Base-by-base conservation (phyloP, 78 protist species). In the Protostelium mycophagum region DNA sequence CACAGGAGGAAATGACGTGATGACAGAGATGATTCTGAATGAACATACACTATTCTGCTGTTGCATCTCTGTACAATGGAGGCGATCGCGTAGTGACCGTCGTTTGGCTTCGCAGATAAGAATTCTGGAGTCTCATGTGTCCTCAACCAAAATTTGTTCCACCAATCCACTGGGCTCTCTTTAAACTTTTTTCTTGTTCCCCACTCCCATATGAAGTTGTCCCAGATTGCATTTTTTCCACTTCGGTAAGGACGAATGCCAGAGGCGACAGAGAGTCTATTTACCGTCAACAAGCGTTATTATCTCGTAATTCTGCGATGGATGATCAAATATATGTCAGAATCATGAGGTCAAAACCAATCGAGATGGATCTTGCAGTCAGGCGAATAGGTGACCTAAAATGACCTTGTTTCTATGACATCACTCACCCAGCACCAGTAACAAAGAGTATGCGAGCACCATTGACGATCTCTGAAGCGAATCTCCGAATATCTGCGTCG, bases 121-220 rank as follows among this genome's bases (percentile, higher is more conserved):
- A 84, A 92, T 37, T 92, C 91, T 86, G 63, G 90, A 29, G 89
- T 92, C 85, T 92, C 94, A 63, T 92, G 94, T 34, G 94, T 88
- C 9, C 38, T 1, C 31, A 84, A 37, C 87, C 87, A 89, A 86
- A 90, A 85, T 0, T 1, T 86, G 73, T 36, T 86, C 90, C 90
- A 91, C 87, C 86, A 91, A 10, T 23, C 37, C 28, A 36, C 36
- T 1, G 91, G 90, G 31, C 89, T 86, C 38, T 91, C 39, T 88
- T 38, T 38, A 84, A 91, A 91, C 88, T 91, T 91, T 34, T 88
- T 37, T 86, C 94, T 88, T 35, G 94, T 92, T 16, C 94, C 94
- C 91, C 89, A 85, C 9, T 88, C 85, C 0, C 83, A 37, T 5
- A 92, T 63, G 51, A 92, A 92, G 36, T 85, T 35, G 10, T 51